Base-by-base conservation (phyloP, 192 early-diverging fungal genomes). In the Podochytrium sp. region DNA sequence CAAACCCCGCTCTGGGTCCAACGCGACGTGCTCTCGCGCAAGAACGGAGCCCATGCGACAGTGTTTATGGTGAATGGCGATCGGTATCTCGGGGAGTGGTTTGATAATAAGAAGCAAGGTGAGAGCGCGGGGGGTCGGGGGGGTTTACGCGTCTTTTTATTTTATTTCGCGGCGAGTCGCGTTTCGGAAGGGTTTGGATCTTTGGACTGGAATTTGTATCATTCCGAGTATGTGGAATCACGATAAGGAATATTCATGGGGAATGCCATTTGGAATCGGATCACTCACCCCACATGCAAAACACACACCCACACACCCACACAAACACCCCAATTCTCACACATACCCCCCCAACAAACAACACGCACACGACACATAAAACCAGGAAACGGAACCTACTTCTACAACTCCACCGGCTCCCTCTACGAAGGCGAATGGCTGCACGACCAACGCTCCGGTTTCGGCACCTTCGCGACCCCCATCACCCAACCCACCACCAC, bases 1-100 rank as follows among this genome's bases (percentile, higher is more conserved):
- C 77, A 80, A 27, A 73, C 62, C 12, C 75, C 81, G 23, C 42
- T 77, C 43, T 86, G 87, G 87, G 74, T 86, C 76, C 77, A 76
- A 33, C 83, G 85, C 71, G 88, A 89, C 52, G 39, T 61, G 4
- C 72, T 78, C 32, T 61, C 81, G n/a, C 68, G 84, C 49, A 89
- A 89, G 57, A 79, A 81, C 27, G 86, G 88, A 4, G 60, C 74
- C 16, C 84, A 87, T 37, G 83, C 84, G 1, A 86, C 83, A 12
- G 83, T 89, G 7, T 87, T 84, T 72, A 77, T 89, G 68, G 82
- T 74, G 38, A 89, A 89, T 52, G 85, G 85, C 12, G 88, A 89
- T 57, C 74, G 74, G 40, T 89, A 88, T 55, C 65, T 89, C 6
- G 88, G 88, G 41, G 86, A 89, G 39, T 89, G 88, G 88, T 73